Base-by-base conservation (phyloP, 495 filamentous ascomycete genomes). In the Xylaria cubensis region DNA sequence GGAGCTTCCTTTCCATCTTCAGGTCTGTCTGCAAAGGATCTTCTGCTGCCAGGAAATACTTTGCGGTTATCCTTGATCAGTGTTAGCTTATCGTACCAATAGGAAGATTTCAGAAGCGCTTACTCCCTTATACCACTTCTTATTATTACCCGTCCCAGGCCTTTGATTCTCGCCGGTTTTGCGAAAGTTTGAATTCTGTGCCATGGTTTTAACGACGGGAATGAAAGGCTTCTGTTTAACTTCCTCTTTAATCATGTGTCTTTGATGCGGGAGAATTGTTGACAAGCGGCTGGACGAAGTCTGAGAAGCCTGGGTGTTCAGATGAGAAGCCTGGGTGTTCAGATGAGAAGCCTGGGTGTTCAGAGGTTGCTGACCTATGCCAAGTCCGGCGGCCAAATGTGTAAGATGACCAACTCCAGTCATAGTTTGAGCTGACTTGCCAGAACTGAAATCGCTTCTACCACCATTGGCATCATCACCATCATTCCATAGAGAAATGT, bases 101-200 rank as follows among this genome's bases (percentile, higher is more conserved):
- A 42, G 7, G 26, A 56, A 19, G 61, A 48, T 3, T 56, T 12
- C 51, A n/a, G 34, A 65, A 53, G 46, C 42, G 41, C 70, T 72
- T 67, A 72, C 70, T 42, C 70, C 70, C n/a, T 62, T 61, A 64
- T 65, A 67, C 63, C 63, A 72, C 69, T 51, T 61, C 50, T 51
- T 41, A 21, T 61, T 61, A 41, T 61, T 39, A 2, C 58, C 34
- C 17, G 21, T 36, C n/a, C 9, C 32, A 41, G 29, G 58, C 34
- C 10, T 17, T 13, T 41, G 58, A 13, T 61, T 61, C 13, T 66
- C 64, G 19, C 17, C 7, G 10, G 39, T 15, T 42, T 61, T 36
- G 34, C 17, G n/a, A 15, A 34, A 19, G 32, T 5, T 39, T 61
- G 46, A 6, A 19, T 53, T 39, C 3, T 9, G 26, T 56, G 9